Conservation (phyloP, 129 eudicot genomes). For the Lonicera japonica region DNA sequence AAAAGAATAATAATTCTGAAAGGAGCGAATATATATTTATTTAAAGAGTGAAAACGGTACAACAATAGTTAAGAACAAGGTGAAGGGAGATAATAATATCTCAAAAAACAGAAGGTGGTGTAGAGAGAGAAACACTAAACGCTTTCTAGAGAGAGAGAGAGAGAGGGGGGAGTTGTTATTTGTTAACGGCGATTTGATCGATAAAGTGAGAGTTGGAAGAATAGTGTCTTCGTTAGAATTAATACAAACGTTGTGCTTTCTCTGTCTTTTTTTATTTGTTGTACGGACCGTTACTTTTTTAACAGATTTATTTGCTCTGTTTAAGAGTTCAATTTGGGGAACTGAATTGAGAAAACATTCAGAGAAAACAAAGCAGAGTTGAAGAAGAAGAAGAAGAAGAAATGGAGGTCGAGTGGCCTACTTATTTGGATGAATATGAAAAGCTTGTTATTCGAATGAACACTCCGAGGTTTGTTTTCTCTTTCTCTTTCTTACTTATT, state of each 20-base stretch:
- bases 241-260: too few species aligned
- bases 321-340: neutral
- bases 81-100: too few species aligned
- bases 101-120: too few species aligned
- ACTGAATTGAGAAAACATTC: neutral
- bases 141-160: neutral
- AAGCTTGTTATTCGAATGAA: slow-evolving; percentile 48
- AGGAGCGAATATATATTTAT: too few species aligned
- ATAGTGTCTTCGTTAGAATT: too few species aligned
- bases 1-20: too few species aligned
- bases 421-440: slow-evolving; percentile 46
- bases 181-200: slow-evolving; percentile 23
- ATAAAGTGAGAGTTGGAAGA: neutral
- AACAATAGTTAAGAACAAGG: neutral
- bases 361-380: neutral
- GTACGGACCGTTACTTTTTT: too few species aligned
- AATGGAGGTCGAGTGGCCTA: slow-evolving; percentile 39
- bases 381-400: neutral
- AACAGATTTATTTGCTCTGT: neutral
- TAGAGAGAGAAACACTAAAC: slow-evolving; percentile 23
- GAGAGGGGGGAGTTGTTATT: neutral
- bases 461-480: slow-evolving; percentile 32
- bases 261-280: too few species aligned
- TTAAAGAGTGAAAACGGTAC: too few species aligned
- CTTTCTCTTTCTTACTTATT: neutral